Base-by-base conservation (phyloP, 371 early-diverging fungal species). In the Batrachochytrium dendrobatidis region DNA sequence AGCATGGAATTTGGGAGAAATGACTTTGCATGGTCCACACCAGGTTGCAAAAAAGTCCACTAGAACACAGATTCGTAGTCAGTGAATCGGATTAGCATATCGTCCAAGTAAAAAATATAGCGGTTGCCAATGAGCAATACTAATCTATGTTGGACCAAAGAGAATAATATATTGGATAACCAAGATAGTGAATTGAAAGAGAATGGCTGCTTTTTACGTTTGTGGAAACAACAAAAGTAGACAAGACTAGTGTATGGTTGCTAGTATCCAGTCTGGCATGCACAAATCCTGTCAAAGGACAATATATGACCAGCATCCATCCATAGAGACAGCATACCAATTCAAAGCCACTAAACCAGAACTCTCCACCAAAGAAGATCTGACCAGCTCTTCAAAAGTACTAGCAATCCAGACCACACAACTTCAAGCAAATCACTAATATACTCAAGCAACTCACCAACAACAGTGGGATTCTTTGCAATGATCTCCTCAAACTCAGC, bases 21-120 rank as follows among this genome's bases (percentile, higher is more conserved):
- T 90, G 55, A 87, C 59, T 72, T 86, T 91, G 86, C 97, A 96
- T 49, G 95, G 94, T 24, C 78, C 79, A 57, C 70, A 66, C 66
- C 75, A 71, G 22, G 65, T 65, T 43, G 75, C 72, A 55, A 48
- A 64, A 53, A 69, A 74, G 66, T 69, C 71, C 29, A 52, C 15
- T 22, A 44, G n/a, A 43, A 22, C 31, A 33, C n/a, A 6, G 30
- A 20, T 43, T 32, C n/a, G 35, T 28, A 39, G 18, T 32, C 26
- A 57, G 29, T 17, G 24, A 3, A 4, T n/a, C 2, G 48, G 24
- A 25, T 3, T 30, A 44, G 25, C 10, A 33, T 17, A 22, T 3
- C 33, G 55, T 2, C 3, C 22, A 22, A 29, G 30, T 26, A 7
- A 28, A n/a, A 15, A 55, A 29, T 25, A n/a, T 25, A 22, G 26